Conservation (phyloP, 108 stramenopile species). For the Discostella pseudostelligera region DNA sequence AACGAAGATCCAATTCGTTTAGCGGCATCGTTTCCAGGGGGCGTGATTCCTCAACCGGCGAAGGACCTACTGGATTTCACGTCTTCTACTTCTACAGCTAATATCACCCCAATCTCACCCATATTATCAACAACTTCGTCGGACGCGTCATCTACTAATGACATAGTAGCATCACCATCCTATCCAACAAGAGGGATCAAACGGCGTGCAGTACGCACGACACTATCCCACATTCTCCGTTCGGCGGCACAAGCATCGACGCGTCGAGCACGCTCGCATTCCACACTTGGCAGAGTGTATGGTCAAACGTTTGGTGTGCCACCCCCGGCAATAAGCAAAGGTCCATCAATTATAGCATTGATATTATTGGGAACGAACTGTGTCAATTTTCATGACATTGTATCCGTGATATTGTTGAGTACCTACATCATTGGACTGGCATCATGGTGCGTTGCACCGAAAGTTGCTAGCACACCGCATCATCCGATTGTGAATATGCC, state of each 20-base stretch:
- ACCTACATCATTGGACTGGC: slow-evolving; percentile 35
- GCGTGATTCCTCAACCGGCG: slow-evolving; percentile 45
- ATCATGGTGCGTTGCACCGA: slow-evolving; percentile 37
- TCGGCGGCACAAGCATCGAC: slow-evolving; percentile 24
- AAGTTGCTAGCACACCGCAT: slow-evolving; percentile 14
- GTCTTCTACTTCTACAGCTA: background rate
- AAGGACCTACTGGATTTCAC: slow-evolving; percentile 4
- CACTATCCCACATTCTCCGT: slow-evolving; percentile 22
- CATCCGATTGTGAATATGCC: slow-evolving; percentile 43
- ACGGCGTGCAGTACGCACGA: slow-evolving; percentile 20
- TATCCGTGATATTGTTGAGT: slow-evolving; percentile 31
- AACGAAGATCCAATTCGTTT: slow-evolving; percentile 60
- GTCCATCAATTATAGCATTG: slow-evolving; percentile 41
- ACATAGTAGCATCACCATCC: slow-evolving; percentile 15
- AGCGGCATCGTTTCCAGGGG: slow-evolving; percentile 65
- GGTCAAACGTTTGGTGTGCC: background rate
- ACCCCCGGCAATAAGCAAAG: slow-evolving; percentile 38
- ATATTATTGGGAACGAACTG: slow-evolving; percentile 34
- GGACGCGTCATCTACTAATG: slow-evolving; percentile 13
- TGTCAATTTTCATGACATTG: slow-evolving; percentile 40
- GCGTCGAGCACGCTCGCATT: slow-evolving; percentile 6
- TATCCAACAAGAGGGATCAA: slow-evolving; percentile 15
- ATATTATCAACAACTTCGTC: slow-evolving; percentile 8
- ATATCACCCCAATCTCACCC: background rate
- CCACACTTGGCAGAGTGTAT: background rate